phyloP scores from a whole-genome alignment of 2,329 filamentous ascomycete genomes.

The Pezicula rhizophila region DNA sequence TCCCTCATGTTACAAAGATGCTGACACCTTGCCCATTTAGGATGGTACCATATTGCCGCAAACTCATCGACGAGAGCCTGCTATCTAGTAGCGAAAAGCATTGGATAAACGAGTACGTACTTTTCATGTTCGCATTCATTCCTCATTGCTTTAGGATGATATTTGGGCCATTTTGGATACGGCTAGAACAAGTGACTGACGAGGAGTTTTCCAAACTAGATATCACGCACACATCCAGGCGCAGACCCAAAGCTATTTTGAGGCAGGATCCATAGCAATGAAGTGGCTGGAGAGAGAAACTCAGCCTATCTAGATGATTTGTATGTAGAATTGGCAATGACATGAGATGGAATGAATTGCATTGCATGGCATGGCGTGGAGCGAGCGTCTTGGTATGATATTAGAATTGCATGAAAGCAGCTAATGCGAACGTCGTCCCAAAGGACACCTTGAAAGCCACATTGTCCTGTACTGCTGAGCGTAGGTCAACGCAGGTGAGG shows the following conservation, averaged over 20 bases:
- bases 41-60: conserved; percentile 91
- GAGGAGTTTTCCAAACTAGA: background rate
- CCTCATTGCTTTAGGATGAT: too few species aligned
- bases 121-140: too few species aligned
- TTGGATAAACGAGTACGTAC: conserved; percentile 66
- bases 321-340: background rate
- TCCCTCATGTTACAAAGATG: too few species aligned
- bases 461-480: conserved; percentile 30
- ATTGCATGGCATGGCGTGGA: background rate
- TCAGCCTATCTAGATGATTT: conserved; percentile 37
- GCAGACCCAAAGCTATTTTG: conserved; percentile 75
- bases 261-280: conserved; percentile 62
- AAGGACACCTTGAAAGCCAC: conserved; percentile 48
- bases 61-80: conserved; percentile 70
- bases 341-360: background rate
- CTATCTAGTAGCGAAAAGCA: conserved; percentile 69
- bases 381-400: conserved; percentile 3
- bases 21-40: too few species aligned
- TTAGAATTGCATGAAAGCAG: conserved; percentile 55
- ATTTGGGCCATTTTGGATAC: too few species aligned
- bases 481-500: conserved; percentile 42
- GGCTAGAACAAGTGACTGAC: too few species aligned
- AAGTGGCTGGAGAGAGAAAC: conserved; percentile 87
- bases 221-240: conserved; percentile 77
- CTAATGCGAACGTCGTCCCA: conserved; percentile 65